Percentiles rank a stretch among this genome's conserved stretches.
Evolutionary conservation across 768 basidiomycete genomes (phyloP).

Genomic region (Boletellus sp.): DNA sequence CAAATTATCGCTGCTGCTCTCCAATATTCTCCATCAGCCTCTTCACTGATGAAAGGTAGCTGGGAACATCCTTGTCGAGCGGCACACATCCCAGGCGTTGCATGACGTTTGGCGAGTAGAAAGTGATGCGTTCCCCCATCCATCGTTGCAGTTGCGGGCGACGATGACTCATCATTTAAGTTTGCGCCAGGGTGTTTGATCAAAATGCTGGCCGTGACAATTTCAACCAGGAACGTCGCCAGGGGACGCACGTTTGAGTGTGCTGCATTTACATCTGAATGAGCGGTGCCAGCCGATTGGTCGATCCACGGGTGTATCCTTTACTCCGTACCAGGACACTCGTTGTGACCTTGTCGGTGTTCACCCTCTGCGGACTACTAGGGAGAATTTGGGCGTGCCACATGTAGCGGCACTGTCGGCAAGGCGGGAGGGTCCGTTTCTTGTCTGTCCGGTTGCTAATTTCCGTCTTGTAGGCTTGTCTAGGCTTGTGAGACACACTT

Average conservation of each 20-base stretch:
- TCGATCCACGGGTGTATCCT: neutral
- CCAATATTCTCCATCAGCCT: neutral
- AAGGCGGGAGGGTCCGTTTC: too few species aligned
- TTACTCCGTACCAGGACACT: neutral
- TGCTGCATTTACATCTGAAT: neutral
- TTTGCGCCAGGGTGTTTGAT: neutral
- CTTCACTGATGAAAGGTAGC: neutral
- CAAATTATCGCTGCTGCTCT: neutral
- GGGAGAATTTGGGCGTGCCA: neutral
- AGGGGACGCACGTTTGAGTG: neutral
- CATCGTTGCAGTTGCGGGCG: neutral
- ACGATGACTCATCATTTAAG: slow-evolving; percentile 1
- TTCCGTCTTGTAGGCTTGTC: neutral
- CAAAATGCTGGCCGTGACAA: neutral
- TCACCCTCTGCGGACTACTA: too few species aligned
- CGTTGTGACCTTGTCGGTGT: too few species aligned
- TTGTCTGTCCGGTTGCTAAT: neutral
- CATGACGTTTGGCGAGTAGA: neutral
- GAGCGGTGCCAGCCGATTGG: neutral
- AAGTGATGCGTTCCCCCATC: neutral
- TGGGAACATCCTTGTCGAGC: neutral
- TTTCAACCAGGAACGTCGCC: neutral
- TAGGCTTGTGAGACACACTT: neutral
- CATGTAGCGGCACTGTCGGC: neutral
- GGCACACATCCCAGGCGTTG: neutral